phyloP scores from a whole-genome alignment of 2,329 filamentous ascomycete genomes.

The Stenocarpella maydis region DNA sequence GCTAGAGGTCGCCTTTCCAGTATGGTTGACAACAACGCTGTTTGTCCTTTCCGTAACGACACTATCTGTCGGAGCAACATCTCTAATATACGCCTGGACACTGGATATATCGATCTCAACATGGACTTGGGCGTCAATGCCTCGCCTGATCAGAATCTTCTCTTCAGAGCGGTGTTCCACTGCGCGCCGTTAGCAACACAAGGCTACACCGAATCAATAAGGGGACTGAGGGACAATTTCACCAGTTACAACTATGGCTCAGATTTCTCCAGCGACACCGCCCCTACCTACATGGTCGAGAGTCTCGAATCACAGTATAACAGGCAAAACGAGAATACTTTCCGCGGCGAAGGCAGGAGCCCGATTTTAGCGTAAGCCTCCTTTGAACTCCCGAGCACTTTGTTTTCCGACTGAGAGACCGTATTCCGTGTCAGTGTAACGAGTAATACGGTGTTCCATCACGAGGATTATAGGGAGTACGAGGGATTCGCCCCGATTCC shows the following conservation, averaged over 20 bases:
- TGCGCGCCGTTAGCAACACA: constrained; percentile 27
- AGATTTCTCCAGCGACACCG: rapidly evolving
- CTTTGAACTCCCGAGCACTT: background rate
- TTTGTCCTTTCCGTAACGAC: constrained; percentile 36
- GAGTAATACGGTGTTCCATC: background rate
- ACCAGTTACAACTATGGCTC: constrained; percentile 29
- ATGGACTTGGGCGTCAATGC: constrained; percentile 38
- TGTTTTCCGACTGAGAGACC: no score
- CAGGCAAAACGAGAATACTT: background rate
- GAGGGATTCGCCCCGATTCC: background rate
- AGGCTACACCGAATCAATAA: background rate
- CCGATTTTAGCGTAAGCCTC: background rate
- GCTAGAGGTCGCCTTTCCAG: background rate
- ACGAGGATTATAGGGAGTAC: background rate
- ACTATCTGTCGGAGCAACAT: constrained; percentile 28
- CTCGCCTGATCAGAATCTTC: constrained; percentile 34
- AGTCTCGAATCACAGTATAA: background rate
- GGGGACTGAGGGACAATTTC: background rate
- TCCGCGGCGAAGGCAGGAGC: rapidly evolving
- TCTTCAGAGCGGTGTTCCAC: background rate
- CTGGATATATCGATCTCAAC: constrained; percentile 36
- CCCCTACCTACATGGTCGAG: background rate
- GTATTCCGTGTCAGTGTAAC: background rate
- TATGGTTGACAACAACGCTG: constrained; percentile 7
- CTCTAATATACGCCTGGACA: constrained; percentile 32